Evolutionary conservation across 257 asterid species (phyloP), one percentile per base, ranked within the genome.

Genomic region (Capsicum pubescens): DNA sequence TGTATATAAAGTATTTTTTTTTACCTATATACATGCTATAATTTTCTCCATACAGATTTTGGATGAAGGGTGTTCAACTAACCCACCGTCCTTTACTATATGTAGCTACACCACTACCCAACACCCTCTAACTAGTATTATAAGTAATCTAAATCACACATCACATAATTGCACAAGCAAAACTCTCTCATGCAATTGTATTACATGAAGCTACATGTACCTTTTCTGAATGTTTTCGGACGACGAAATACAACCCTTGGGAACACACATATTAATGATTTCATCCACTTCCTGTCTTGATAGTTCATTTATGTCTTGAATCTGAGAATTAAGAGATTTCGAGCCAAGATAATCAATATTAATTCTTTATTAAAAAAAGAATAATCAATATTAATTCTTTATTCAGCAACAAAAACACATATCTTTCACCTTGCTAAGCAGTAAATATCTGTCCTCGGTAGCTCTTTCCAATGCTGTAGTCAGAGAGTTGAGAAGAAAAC

Each of bases 261-360:
- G 87, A 82, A 88, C 86, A 89, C 94, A 95, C 85, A 86, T 63
- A 83, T 88, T 91, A 87, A 93, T 92, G 87, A 93, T 91, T 87
- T 93, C 98, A 83, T 94, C 99, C 84, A 97, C 97, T 92, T 97
- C 99, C 87, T 93, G 98, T 76, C 98, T 95, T 63, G 99, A 92
- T 79, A 97, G 87, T 90, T 97, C 98, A 86, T 94, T 96, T 85
- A 96, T 94, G 90, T 97, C 99, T 88, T 91, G 95, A 85, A 95
- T 91, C 98, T 97, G 85, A 74, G 86, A 74, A 55, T 52, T 87
- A 7, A 84, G 83, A 83, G 61, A 36, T 36, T 80, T 68, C 36
- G 17, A 57, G 32, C 48, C 13, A 61, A 52, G 81, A 52, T 52
- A 50, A 76, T 13, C 63, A 76, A 52, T 21, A 50, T 52, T 52